These are phyloP conservation scores for Coriolopsis trogii DNA, from an alignment of 1,284 basidiomycete species.

Conservation along the genomic window DNA sequence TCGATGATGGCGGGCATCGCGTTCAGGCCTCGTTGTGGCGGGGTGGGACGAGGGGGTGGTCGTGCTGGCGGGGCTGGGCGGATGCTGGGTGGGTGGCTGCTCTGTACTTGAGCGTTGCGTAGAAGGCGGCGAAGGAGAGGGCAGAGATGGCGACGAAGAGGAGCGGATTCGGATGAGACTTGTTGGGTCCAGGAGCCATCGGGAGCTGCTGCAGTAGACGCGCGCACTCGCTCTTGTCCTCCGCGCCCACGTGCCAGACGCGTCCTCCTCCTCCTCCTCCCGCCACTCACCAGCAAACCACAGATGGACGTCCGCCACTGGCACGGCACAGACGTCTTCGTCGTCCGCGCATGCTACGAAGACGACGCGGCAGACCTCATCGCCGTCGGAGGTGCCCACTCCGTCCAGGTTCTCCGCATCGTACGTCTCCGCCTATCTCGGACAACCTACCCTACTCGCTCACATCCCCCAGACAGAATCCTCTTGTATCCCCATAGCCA, in stretches of 20 bases:
- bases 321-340: constrained; percentile 60
- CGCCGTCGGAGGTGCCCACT: constrained; percentile 71
- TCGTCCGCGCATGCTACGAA: constrained; percentile 61
- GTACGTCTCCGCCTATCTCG: constrained; percentile 42
- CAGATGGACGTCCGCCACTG: constrained; percentile 62
- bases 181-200: constrained; percentile 29
- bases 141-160: constrained; percentile 58
- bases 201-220: constrained; percentile 15
- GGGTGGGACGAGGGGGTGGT: constrained; percentile 69
- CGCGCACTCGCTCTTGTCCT: constrained; percentile 4
- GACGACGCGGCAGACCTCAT: constrained; percentile 69
- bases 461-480: constrained; percentile 31
- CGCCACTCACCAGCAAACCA: not conserved
- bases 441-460: constrained; percentile 10
- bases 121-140: constrained; percentile 61
- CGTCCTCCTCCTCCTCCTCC: constrained; percentile 2
- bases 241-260: constrained; percentile 11
- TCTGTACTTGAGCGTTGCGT: constrained; percentile 54
- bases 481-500: constrained; percentile 55
- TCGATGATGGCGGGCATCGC: constrained; percentile 50
- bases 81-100: constrained; percentile 64
- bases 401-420: constrained; percentile 67
- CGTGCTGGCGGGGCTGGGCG: constrained; percentile 59
- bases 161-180: constrained; percentile 65
- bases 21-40: constrained; percentile 43